These are phyloP conservation scores for Psilocybe sp. DNA, from an alignment of 768 basidiomycete genomes.

Conservation along the genomic window DNA sequence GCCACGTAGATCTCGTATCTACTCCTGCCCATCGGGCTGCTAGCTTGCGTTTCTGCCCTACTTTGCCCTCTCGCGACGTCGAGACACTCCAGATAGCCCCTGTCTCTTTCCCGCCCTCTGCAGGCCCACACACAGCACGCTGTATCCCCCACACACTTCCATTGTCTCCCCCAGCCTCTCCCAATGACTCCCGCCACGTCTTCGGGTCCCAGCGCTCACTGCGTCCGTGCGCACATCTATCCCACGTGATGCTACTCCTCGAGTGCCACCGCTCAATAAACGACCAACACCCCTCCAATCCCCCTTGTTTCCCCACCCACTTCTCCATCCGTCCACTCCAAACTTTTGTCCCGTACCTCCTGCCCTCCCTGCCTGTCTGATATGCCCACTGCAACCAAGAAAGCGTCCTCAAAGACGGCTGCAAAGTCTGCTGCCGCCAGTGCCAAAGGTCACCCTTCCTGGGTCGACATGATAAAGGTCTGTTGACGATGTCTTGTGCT, in stretches of 20 bases:
- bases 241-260: slow-evolving; percentile 25
- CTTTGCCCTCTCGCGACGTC: not conserved
- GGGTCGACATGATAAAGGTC: slow-evolving; percentile 83
- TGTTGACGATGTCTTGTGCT: slow-evolving; percentile 11
- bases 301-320: slow-evolving; percentile 15
- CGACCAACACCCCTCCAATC: slow-evolving; percentile 18
- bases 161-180: not conserved
- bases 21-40: not conserved
- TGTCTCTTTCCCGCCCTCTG: slow-evolving; percentile 2
- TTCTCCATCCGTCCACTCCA: slow-evolving; percentile 4
- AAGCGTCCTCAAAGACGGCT: slow-evolving; percentile 33
- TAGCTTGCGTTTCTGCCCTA: not conserved
- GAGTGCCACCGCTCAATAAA: slow-evolving; percentile 18
- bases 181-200: slow-evolving; percentile 4
- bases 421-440: slow-evolving; percentile 30
- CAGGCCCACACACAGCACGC: not conserved
- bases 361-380: not conserved
- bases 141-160: not conserved
- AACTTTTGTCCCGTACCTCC: not conserved
- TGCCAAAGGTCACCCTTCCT: slow-evolving; percentile 54
- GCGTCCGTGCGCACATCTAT: not conserved
- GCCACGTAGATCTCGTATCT: too few relatives aligned
- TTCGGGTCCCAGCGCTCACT: slow-evolving; percentile 26
- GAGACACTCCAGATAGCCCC: slow-evolving; percentile 1
- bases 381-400: slow-evolving; percentile 34